Base-by-base conservation (phyloP, 2,329 filamentous ascomycete genomes). In the Balansia obtecta region DNA sequence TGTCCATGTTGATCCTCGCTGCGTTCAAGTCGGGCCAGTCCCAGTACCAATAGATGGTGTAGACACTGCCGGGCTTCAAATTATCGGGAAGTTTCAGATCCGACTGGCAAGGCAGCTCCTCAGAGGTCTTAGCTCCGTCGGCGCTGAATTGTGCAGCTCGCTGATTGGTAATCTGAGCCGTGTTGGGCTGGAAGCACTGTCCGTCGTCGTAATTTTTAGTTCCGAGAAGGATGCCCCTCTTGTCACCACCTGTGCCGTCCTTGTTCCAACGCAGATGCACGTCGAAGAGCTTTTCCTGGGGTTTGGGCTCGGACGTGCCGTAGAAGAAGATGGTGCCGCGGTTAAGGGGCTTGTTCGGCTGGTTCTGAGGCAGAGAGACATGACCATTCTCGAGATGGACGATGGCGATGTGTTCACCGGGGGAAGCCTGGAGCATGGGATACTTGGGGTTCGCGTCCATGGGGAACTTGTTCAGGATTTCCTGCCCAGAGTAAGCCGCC, bases 21-120 rank as follows among this genome's bases (percentile, higher is more conserved):
- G 60, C 59, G 59, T 70, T 67, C 61, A 80, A 71, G 13, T 79
- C 83, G 2, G 85, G 83, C 88, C 89, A 98, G 66, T 95, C 85
- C 93, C 93, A 97, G 44, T 96, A 84, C 91, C 91, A 97, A 73
- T 95, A 95, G 48, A 95, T 69, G 3, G 88, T 91, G 64, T 90
- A 87, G 30, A 76, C 75, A 32, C 82, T 77, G 43, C 81, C 80
- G 10, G 72, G 65, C n/a, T 75, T 66, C 45, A 80, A 71, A 57
- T 85, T 77, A 5, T 71, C 62, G 0, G 93, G 93, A 13, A 98
- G 71, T 60, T 82, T 74, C 45, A 96, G 71, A 61, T 93, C 83
- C 37, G 83, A 83, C 66, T 96, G 90, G 68, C 93, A 97, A 71
- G 76, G 83, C 47, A 90, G 72, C 58, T 84, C 79, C 44, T 68